These are phyloP conservation scores for Fusarium sp. DNA, from an alignment of 2,329 filamentous ascomycete genomes.

Conservation along the genomic window DNA sequence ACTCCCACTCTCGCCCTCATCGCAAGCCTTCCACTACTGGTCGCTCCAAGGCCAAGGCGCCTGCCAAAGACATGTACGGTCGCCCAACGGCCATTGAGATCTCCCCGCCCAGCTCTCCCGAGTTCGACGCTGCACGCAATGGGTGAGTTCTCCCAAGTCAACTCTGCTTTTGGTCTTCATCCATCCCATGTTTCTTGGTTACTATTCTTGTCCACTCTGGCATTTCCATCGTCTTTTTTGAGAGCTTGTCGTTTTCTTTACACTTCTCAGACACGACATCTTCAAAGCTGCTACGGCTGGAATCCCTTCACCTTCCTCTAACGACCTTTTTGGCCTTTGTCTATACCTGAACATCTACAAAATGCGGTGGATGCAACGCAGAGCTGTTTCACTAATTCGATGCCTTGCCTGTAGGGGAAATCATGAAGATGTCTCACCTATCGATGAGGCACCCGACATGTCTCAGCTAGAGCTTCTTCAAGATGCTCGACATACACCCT, in stretches of 20 bases:
- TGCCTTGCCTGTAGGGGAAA: slow-evolving; percentile 43
- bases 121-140: slow-evolving; percentile 52
- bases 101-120: slow-evolving; percentile 70
- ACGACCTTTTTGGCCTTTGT: neutral
- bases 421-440: slow-evolving; percentile 62
- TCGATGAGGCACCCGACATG: slow-evolving; percentile 59
- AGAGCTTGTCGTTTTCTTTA: neutral
- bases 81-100: slow-evolving; percentile 60
- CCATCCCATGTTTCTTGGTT: slow-evolving; percentile 26
- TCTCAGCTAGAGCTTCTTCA: slow-evolving; percentile 46
- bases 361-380: slow-evolving; percentile 28
- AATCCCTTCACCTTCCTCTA: neutral
- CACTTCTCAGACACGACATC: neutral
- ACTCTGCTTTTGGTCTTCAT: neutral
- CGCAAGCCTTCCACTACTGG: slow-evolving; percentile 50
- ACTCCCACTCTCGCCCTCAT: neutral
- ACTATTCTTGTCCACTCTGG: slow-evolving; percentile 9
- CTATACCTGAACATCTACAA: neutral
- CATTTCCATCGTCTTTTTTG: slow-evolving; percentile 4
- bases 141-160: slow-evolving; percentile 54
- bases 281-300: neutral
- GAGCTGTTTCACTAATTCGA: slow-evolving; percentile 33
- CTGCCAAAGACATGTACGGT: slow-evolving; percentile 44
- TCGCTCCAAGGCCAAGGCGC: slow-evolving; percentile 45
- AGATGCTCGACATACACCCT: slow-evolving; percentile 27